Percentiles rank a stretch among this genome's conserved stretches.
Evolutionary conservation across 108 stramenopile species (phyloP).

Genomic region (Epithemia pelagica): DNA sequence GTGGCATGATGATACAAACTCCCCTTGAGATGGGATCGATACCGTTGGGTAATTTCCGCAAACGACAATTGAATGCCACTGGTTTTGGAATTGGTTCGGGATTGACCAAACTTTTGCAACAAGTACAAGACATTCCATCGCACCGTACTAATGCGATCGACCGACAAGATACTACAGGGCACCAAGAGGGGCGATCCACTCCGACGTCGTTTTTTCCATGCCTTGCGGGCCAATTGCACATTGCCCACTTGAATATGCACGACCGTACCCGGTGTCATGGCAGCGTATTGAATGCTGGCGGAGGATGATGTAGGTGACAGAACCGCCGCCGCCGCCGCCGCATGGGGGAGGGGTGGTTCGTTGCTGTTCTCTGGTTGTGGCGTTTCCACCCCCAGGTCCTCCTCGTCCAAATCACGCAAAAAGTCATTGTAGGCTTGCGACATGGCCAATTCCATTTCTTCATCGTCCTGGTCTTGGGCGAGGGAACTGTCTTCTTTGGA

Average conservation of each 20-base stretch:
- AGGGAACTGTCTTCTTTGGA: too few relatives aligned
- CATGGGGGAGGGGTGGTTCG: too few relatives aligned
- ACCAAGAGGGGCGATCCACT: slow-evolving; percentile 69
- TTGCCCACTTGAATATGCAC: slow-evolving; percentile 75
- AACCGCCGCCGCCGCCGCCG: too few relatives aligned
- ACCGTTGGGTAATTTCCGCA: slow-evolving; percentile 16
- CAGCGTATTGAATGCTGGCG: slow-evolving; percentile 15
- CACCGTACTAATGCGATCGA: slow-evolving; percentile 53
- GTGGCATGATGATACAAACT: slow-evolving; percentile 32
- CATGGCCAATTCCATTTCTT: background rate
- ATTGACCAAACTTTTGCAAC: slow-evolving; percentile 46
- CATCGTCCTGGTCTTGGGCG: too few relatives aligned
- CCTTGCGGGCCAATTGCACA: slow-evolving; percentile 65
- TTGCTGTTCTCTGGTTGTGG: too few relatives aligned
- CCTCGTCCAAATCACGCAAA: too few relatives aligned
- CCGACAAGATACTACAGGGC: slow-evolving; percentile 66
- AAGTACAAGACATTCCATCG: slow-evolving; percentile 66
- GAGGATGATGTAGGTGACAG: too few relatives aligned
- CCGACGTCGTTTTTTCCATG: slow-evolving; percentile 85
- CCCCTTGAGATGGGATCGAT: slow-evolving; percentile 28
- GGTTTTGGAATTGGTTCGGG: slow-evolving; percentile 8
- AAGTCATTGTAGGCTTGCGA: background rate
- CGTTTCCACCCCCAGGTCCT: too few relatives aligned
- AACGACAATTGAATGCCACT: slow-evolving; percentile 30
- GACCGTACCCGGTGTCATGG: slow-evolving; percentile 44